Percentiles rank a stretch among this genome's conserved stretches.
Evolutionary conservation across 176 grass and related monocot species (phyloP).

Genomic region (Tuctoria greenei): DNA sequence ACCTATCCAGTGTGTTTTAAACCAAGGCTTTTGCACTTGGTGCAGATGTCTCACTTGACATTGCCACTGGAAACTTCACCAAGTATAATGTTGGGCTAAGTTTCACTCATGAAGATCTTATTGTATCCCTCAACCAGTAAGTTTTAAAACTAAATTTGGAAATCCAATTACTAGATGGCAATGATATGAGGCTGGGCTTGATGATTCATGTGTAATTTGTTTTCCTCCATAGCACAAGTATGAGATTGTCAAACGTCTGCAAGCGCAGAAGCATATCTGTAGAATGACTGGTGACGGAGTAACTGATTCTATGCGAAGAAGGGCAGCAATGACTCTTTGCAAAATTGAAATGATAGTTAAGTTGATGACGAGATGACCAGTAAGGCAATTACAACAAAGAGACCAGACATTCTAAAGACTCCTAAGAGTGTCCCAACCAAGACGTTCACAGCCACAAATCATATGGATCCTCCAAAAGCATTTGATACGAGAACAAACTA

Average conservation of each 20-base stretch:
- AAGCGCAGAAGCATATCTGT: no score
- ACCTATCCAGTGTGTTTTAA: slow-evolving; percentile 67
- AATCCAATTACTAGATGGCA: no score
- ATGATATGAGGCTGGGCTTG: no score
- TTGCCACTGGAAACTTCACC: slow-evolving; percentile 71
- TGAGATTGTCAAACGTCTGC: no score
- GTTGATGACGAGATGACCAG: slow-evolving; percentile 53
- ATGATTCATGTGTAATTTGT: no score
- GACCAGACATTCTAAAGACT: slow-evolving; percentile 52
- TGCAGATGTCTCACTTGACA: slow-evolving; percentile 84
- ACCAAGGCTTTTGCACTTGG: slow-evolving; percentile 65
- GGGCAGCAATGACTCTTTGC: no score
- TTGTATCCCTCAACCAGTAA: slow-evolving; percentile 72
- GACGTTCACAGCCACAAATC: slow-evolving; percentile 51
- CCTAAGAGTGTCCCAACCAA: slow-evolving; percentile 61
- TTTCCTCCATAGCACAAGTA: no score
- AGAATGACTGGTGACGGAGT: no score
- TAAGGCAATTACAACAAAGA: slow-evolving; percentile 63
- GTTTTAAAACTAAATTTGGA: slow-evolving; percentile 19
- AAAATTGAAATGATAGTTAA: no score
- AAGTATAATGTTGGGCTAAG: slow-evolving; percentile 87
- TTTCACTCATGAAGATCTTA: slow-evolving; percentile 66
- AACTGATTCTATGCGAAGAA: no score
- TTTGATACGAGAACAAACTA: slow-evolving; percentile 51
- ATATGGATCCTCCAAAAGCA: slow-evolving; percentile 54